Evolutionary conservation across 2,329 filamentous ascomycete species (phyloP), one percentile per base, ranked within the genome.

Genomic region (Cladophialophora carrionii): DNA sequence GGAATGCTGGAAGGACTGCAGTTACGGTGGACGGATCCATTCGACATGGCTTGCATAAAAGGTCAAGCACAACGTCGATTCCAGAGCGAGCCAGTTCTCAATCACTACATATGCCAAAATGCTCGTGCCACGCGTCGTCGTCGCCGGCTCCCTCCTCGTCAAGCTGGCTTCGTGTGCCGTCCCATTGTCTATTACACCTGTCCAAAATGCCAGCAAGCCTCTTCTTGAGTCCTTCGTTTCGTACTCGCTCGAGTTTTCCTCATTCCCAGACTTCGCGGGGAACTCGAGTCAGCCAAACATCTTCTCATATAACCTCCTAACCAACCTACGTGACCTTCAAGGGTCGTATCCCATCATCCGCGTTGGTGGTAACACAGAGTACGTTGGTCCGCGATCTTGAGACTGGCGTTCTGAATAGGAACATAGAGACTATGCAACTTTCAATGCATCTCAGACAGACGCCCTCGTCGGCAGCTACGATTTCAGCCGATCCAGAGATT

Each of bases 281-380:
- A 87, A 87, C 71, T 73, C 74, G 6, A 82, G 83, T 0, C 70
- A 72, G 8, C 87, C 87, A 1, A 88, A 88, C 71, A 78, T 72
- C 0, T 89, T 86, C 73, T 87, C 85, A 0, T 80, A 87, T 65
- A 86, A 85, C 56, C 78, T 88, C 6, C 75, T 89, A 29, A 79
- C 82, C 34, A 88, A 87, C 63, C 71, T 89, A 22, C 83, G 78
- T 1, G 73, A 79, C n/a, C 71, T 87, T 3, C 79, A 78, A 14
- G 85, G 85, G 8, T 80, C 78, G 6, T 87, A 86, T 67, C 87
- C 87, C 1, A 80, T 85, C 69, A 83, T 89, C 62, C 79, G 87
- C 17, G 85, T 89, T 1, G 86, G 87, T 3, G 87, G 87, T n/a
- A 89, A 88, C 71, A 88, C 87, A 0, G 87, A 89, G 74, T 68